A percentile compares a stretch with the other conserved stretches of the same genome.
Conservation (phyloP, 495 filamentous ascomycete species). For the Talaromyces wortmannii region DNA sequence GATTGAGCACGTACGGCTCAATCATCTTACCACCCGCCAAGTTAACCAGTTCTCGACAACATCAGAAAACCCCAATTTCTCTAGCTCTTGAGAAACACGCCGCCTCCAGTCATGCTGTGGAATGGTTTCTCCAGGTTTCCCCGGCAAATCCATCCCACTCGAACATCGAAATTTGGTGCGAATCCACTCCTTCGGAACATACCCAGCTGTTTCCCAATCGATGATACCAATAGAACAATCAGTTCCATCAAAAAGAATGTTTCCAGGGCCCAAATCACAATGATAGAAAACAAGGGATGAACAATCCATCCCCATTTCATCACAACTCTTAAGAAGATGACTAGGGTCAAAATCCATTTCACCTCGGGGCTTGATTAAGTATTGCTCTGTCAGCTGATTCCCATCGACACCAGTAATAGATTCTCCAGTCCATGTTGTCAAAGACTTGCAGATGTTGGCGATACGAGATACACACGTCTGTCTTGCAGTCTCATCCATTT, state of each 20-base stretch:
- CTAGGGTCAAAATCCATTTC: conserved; percentile 1
- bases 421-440: neutral
- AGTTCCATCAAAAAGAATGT: conserved; percentile 18
- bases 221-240: conserved; percentile 22
- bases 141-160: conserved; percentile 14
- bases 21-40: too few relatives aligned
- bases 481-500: neutral
- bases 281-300: conserved; percentile 26
- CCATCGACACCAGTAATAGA: conserved; percentile 1
- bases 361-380: neutral
- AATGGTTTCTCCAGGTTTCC: neutral
- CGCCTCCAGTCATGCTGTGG: neutral
- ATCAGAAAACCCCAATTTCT: too few relatives aligned
- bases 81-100: neutral
- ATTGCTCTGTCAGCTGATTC: conserved; percentile 3
- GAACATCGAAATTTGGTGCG: conserved; percentile 19
- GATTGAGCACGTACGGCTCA: neutral
- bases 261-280: conserved; percentile 24
- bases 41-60: too few relatives aligned
- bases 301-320: conserved; percentile 19
- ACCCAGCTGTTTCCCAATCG: conserved; percentile 27
- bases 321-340: conserved; percentile 5
- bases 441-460: neutral
- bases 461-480: neutral
- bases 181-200: conserved; percentile 22